Evolutionary conservation across 176 grass and related monocot genomes (phyloP).

Genomic region (Musa beccarii): DNA sequence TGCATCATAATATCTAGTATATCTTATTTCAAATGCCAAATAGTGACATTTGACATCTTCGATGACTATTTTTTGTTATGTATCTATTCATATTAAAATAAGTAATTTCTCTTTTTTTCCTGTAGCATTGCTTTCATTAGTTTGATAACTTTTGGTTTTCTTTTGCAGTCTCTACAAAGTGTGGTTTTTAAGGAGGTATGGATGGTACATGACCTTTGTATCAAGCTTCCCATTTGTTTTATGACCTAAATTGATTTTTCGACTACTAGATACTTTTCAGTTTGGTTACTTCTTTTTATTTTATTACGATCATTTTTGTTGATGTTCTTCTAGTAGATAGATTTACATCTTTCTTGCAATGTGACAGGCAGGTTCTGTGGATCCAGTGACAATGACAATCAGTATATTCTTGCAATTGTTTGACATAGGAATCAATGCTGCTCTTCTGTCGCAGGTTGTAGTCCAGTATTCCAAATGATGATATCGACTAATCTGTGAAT

Average conservation of each 20-base stretch:
- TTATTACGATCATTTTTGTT: constrained; percentile 2
- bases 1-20: neutral
- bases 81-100: neutral
- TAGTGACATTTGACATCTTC: too few relatives aligned
- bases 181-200: constrained; percentile 94
- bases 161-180: constrained; percentile 93
- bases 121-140: constrained; percentile 4
- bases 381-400: constrained; percentile 96
- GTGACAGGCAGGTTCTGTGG: constrained; percentile 78
- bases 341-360: constrained; percentile 18
- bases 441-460: constrained; percentile 71
- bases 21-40: neutral
- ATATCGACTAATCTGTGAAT: too few relatives aligned
- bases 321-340: constrained; percentile 3
- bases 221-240: neutral
- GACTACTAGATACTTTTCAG: neutral
- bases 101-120: neutral
- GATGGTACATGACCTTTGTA: neutral
- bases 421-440: constrained; percentile 91
- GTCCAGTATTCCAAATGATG: neutral
- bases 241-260: constrained; percentile 7
- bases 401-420: constrained; percentile 92
- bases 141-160: constrained; percentile 19
- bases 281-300: constrained; percentile 1
- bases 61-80: neutral